Evolutionary conservation across 2,329 filamentous ascomycete genomes (phyloP).

Genomic region (Cordyceps militaris): DNA sequence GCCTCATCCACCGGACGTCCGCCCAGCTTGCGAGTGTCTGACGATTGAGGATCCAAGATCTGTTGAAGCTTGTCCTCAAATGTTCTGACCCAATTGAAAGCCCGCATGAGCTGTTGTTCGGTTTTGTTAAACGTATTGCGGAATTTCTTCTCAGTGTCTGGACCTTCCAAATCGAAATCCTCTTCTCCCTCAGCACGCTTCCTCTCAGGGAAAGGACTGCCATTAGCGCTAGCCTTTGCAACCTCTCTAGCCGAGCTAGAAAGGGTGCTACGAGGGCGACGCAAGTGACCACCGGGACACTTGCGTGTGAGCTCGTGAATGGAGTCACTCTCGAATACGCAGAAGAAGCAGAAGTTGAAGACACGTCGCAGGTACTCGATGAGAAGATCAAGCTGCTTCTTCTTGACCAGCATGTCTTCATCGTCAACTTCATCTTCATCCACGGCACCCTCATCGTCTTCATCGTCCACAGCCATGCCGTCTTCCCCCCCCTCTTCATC

Average conservation of each 20-base stretch:
- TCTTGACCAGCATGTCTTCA: slow-evolving; percentile 81
- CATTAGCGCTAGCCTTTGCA: slow-evolving; percentile 74
- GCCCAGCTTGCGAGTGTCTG: slow-evolving; percentile 83
- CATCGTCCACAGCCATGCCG: slow-evolving; percentile 74
- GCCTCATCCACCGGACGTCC: slow-evolving; percentile 82
- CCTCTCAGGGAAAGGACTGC: slow-evolving; percentile 77
- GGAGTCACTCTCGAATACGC: slow-evolving; percentile 96
- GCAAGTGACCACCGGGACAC: slow-evolving; percentile 94
- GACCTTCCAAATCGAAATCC: slow-evolving; percentile 43
- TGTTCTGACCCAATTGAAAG: slow-evolving; percentile 98
- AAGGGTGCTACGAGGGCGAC: slow-evolving; percentile 79
- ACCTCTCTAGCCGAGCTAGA: slow-evolving; percentile 77
- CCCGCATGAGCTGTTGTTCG: slow-evolving; percentile 86
- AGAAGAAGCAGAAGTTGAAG: slow-evolving; percentile 99
- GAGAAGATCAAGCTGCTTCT: slow-evolving; percentile 92
- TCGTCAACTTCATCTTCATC: slow-evolving; percentile 83
- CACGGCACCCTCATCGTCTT: slow-evolving; percentile 72
- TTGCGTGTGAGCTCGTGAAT: slow-evolving; percentile 93
- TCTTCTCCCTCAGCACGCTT: slow-evolving; percentile 65
- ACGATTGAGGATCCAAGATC: slow-evolving; percentile 81
- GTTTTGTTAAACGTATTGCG: slow-evolving; percentile 64
- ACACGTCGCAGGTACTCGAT: slow-evolving; percentile 95
- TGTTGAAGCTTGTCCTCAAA: slow-evolving; percentile 96
- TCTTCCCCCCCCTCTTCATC: slow-evolving; percentile 60
- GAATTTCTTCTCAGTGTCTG: slow-evolving; percentile 62